phyloP scores from a whole-genome alignment of 441 rosid genomes.

The Syzygium syzygioides region DNA sequence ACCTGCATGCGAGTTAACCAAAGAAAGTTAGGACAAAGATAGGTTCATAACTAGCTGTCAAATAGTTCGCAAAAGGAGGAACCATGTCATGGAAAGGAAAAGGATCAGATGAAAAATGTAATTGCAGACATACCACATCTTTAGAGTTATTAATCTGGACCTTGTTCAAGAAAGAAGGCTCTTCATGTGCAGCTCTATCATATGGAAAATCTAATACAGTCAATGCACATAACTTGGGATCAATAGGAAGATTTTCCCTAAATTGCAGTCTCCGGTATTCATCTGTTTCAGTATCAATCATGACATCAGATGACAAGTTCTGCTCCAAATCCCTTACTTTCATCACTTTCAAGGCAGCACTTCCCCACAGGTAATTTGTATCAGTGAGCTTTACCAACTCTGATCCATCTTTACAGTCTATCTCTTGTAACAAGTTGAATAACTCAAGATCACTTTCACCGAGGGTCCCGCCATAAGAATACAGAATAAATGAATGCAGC shows the following conservation, averaged over 20 bases:
- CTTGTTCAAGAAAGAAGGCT: conserved; percentile 20
- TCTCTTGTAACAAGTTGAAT: conserved; percentile 52
- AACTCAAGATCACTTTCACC: conserved; percentile 75
- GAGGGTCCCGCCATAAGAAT: conserved; percentile 88
- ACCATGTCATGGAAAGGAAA: not conserved
- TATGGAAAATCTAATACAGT: conserved; percentile 72
- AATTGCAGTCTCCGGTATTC: conserved; percentile 57
- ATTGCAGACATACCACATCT: conserved; percentile 29
- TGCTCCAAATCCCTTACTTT: conserved; percentile 43
- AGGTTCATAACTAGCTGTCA: not conserved
- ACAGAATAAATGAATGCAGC: conserved; percentile 60
- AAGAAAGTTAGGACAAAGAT: conserved; percentile 2
- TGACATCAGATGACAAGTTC: conserved; percentile 26
- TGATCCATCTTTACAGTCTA: conserved; percentile 42
- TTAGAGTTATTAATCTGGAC: conserved; percentile 21
- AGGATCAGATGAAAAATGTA: not conserved
- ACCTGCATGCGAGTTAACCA: conserved; percentile 37
- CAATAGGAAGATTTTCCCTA: conserved; percentile 77
- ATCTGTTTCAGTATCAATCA: conserved; percentile 34
- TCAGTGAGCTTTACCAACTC: conserved; percentile 31
- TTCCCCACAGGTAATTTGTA: conserved; percentile 79
- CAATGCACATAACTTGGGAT: conserved; percentile 59
- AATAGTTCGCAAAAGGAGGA: not conserved
- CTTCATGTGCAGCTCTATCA: conserved; percentile 38
- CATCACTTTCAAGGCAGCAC: conserved; percentile 50